Evolutionary conservation across 306 rosid species (phyloP).

Genomic region (Vachellia pachyceras): DNA sequence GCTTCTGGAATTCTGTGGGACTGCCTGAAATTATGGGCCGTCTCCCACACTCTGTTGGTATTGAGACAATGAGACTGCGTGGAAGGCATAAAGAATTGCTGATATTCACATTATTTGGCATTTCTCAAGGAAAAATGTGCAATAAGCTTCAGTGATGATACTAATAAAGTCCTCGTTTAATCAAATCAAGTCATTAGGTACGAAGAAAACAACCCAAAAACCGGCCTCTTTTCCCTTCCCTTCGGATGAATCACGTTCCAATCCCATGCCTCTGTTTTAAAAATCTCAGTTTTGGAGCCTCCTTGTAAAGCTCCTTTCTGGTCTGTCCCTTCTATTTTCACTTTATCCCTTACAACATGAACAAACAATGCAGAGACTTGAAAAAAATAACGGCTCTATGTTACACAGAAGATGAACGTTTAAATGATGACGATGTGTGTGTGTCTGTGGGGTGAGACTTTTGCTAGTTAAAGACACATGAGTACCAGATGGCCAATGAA

Average conservation of each 20-base stretch:
- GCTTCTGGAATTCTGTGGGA: conserved; percentile 14
- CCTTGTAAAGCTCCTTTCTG: conserved; percentile 22
- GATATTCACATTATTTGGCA: not conserved
- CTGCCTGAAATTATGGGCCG: conserved; percentile 26
- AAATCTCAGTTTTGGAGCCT: conserved; percentile 39
- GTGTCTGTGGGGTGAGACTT: no score
- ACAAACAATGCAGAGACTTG: no score
- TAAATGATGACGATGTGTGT: no score
- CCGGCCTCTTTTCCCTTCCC: conserved; percentile 27
- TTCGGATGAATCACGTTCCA: conserved; percentile 37
- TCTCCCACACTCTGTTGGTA: not conserved
- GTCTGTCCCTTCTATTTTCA: conserved; percentile 35
- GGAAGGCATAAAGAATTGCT: conserved; percentile 1
- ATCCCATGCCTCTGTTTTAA: not conserved
- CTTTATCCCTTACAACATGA: conserved; percentile 27
- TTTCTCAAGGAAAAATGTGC: conserved; percentile 1
- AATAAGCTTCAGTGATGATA: not conserved
- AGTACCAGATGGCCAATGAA: no score
- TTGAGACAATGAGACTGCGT: conserved; percentile 9
- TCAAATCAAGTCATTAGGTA: conserved; percentile 36
- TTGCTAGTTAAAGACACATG: no score
- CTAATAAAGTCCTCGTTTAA: not conserved
- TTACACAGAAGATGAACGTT: not conserved
- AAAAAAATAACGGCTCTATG: no score
- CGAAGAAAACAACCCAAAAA: conserved; percentile 36